Conservation (phyloP, 2,329 filamentous ascomycete genomes). For the Diaporthe ilicicola region DNA sequence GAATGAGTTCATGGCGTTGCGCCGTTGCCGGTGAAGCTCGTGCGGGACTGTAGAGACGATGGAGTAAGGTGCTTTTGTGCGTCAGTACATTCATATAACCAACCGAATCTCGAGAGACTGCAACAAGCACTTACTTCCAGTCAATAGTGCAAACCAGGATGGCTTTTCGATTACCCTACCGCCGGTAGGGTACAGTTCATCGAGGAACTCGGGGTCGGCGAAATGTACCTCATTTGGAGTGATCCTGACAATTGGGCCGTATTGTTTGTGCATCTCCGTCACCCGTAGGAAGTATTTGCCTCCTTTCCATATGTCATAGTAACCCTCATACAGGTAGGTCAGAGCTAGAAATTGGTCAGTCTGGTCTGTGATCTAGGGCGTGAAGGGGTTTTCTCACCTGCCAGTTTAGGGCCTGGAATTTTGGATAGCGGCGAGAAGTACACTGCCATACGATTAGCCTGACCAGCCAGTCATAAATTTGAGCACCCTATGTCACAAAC, state of each 20-base stretch:
- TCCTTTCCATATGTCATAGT: neutral
- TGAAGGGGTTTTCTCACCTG: neutral
- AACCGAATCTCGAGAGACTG: neutral
- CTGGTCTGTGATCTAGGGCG: neutral
- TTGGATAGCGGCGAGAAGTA: slow-evolving; percentile 1
- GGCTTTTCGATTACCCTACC: slow-evolving; percentile 4
- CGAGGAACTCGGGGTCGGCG: neutral
- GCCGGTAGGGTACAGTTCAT: neutral
- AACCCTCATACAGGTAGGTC: neutral
- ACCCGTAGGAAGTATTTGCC: neutral
- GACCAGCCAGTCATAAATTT: neutral
- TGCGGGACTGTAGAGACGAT: slow-evolving; percentile 46
- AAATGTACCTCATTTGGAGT: slow-evolving; percentile 9
- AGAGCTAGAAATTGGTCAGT: slow-evolving; percentile 1
- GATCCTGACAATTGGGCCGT: neutral
- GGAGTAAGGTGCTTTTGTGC: neutral
- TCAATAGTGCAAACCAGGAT: neutral
- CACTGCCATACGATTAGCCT: neutral
- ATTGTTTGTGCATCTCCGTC: neutral
- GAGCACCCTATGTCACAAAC: neutral
- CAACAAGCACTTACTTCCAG: neutral
- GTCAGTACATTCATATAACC: neutral
- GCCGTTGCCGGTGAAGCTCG: slow-evolving; percentile 50
- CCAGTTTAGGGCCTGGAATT: slow-evolving; percentile 4
- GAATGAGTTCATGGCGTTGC: slow-evolving; percentile 50